Conservation (phyloP, 148 eudicot species). For the Camellia sinensis region DNA sequence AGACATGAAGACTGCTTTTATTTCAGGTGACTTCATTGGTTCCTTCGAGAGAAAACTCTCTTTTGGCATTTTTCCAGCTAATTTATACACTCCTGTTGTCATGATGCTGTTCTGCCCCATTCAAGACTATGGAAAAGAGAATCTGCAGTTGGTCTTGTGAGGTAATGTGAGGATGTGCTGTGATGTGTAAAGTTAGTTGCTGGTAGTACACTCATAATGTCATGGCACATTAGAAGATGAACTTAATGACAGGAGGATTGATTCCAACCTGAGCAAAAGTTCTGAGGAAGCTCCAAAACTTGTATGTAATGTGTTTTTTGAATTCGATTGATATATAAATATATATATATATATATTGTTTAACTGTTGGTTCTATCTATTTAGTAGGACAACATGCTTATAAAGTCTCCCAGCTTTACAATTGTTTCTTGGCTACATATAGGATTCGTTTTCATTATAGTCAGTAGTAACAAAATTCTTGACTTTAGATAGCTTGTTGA, state of each 20-base stretch:
- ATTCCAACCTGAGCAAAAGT: not conserved
- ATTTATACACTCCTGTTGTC: not conserved
- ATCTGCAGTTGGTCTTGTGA: conserved; percentile 13
- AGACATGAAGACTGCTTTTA: not conserved
- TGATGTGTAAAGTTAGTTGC: conserved; percentile 12
- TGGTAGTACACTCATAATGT: not conserved
- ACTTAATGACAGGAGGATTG: not conserved
- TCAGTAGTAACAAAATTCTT: too few relatives aligned
- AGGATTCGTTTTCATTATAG: not conserved
- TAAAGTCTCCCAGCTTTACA: not conserved
- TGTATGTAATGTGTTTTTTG: conserved; percentile 23
- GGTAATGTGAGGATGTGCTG: not conserved
- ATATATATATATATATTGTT: conserved; percentile 18
- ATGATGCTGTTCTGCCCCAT: not conserved
- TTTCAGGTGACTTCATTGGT: not conserved
- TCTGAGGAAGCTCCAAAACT: conserved; percentile 19
- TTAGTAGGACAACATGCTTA: not conserved
- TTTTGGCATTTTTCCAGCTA: not conserved
- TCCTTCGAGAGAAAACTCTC: not conserved
- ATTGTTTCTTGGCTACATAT: not conserved
- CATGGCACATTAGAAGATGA: conserved; percentile 11
- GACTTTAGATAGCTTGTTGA: not conserved
- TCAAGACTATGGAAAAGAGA: conserved; percentile 1
- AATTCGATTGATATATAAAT: not conserved
- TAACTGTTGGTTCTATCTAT: not conserved